Evolutionary conservation across 164 flowering plant genomes (phyloP), one percentile per base, ranked within the genome.

Genomic region (Malania oleifera): DNA sequence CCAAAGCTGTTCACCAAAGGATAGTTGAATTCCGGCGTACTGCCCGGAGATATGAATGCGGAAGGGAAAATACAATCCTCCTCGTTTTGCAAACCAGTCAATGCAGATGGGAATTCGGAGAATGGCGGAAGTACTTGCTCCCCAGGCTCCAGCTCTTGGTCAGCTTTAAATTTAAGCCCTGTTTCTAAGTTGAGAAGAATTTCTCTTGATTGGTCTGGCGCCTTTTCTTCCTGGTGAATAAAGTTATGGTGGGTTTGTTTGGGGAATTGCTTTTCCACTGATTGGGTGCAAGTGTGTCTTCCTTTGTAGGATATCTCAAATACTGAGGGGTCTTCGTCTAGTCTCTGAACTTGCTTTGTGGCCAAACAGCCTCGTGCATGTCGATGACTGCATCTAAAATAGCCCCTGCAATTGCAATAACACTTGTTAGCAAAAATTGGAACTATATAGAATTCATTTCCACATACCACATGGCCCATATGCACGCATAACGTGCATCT

Each of bases 321-420:
- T 47, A 77, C n/a, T 0, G 72, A 27, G 3, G 82, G 78, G 46
- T 83, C 89, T 1, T 68, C 58, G 14, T 79, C 77, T 9, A 82
- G 67, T 63, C 56, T 72, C 49, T 83, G 89, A 4, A 83, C 84
- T 54, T 75, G 82, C 40, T 83, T 83, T 8, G 73, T 75, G 5
- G 89, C 89, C 44, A 73, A 61, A 64, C 89, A 83, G 0, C 79
- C 82, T 63, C 67, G 80, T 1, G 56, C 49, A 24, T 64, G 27
- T 4, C 82, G 73, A 60, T 79, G 79, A 3, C 82, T 79, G 74
- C 89, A 83, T 60, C 86, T 45, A 27, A 71, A 83, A 54, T 83
- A 83, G 20, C 82, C 78, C 52, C 89, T 83, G 82, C 49, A 63
- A 37, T 25, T 41, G 17, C 26, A 41, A 20, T 26, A 23, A 6